Evolutionary conservation across 306 rosid species (phyloP).

Genomic region (Pyrus betulifolia): DNA sequence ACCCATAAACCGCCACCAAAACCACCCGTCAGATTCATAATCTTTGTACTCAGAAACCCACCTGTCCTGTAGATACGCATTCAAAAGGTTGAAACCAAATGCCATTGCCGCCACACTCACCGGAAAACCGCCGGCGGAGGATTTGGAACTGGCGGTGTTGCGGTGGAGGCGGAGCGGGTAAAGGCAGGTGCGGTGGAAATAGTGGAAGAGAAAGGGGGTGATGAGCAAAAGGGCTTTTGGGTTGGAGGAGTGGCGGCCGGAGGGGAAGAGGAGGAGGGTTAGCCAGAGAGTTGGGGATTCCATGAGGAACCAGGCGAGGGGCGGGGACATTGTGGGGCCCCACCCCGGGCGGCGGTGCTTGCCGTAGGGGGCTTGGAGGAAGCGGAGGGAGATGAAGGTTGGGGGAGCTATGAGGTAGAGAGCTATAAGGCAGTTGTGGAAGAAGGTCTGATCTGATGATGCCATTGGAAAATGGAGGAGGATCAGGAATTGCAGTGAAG

Average conservation of each 20-base stretch:
- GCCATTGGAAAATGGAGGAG: not conserved
- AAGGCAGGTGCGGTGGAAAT: slow-evolving; percentile 56
- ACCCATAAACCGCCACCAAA: slow-evolving; percentile 39
- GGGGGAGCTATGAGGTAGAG: slow-evolving; percentile 55
- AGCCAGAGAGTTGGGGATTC: slow-evolving; percentile 78
- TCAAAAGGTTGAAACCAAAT: slow-evolving; percentile 50
- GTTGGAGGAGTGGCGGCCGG: slow-evolving; percentile 41
- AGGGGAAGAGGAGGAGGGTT: slow-evolving; percentile 60
- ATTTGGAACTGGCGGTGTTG: not conserved
- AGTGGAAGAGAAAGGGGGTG: slow-evolving; percentile 51
- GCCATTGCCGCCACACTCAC: slow-evolving; percentile 42
- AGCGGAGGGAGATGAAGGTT: slow-evolving; percentile 47
- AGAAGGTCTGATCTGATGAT: slow-evolving; percentile 28
- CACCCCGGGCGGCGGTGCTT: slow-evolving; percentile 68
- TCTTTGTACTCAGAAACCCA: slow-evolving; percentile 52
- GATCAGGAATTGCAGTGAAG: not conserved
- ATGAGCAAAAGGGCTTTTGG: slow-evolving; percentile 55
- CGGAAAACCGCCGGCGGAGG: slow-evolving; percentile 35
- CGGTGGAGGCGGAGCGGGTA: slow-evolving; percentile 51
- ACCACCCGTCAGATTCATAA: slow-evolving; percentile 22
- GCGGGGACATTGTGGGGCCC: slow-evolving; percentile 68
- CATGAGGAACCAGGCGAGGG: slow-evolving; percentile 84
- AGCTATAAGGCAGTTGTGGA: slow-evolving; percentile 23
- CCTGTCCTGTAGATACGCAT: slow-evolving; percentile 57
- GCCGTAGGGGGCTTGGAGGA: slow-evolving; percentile 82